A percentile compares a stretch with the other conserved stretches of the same genome.
Conservation (phyloP, 176 grass and related monocot species). For the Eragrostis curvula region DNA sequence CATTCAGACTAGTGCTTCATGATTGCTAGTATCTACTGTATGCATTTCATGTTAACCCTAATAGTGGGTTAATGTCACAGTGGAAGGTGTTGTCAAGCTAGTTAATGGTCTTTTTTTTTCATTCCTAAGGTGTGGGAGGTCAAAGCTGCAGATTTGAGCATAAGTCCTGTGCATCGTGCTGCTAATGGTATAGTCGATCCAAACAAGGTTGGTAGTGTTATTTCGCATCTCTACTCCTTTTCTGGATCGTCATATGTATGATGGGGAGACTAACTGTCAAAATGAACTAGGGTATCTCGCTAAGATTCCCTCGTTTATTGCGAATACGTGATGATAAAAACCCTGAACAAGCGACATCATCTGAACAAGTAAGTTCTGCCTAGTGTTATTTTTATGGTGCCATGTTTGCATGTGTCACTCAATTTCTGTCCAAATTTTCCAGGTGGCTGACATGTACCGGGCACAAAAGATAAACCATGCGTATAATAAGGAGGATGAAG, state of each 20-base stretch:
- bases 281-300: conserved; percentile 86
- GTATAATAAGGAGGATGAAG: conserved; percentile 77
- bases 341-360: conserved; percentile 84
- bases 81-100: background rate
- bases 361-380: conserved; percentile 70
- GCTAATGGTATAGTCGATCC: conserved; percentile 90
- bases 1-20: background rate
- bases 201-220: conserved; percentile 73
- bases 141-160: conserved; percentile 98
- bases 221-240: background rate
- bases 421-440: conserved; percentile 36
- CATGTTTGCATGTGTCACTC: conserved; percentile 21
- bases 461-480: conserved; percentile 92
- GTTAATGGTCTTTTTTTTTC: too few species aligned
- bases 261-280: conserved; percentile 32
- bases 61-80: background rate
- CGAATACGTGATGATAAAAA: conserved; percentile 87
- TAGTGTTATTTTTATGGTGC: background rate
- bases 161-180: conserved; percentile 98
- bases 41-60: background rate
- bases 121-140: conserved; percentile 99
- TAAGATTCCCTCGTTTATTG: conserved; percentile 92
- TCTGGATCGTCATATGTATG: conserved; percentile 9
- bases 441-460: conserved; percentile 94
- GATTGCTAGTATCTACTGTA: conserved; percentile 22